phyloP scores from a whole-genome alignment of 1,284 basidiomycete genomes.

The Pseudomicrostroma phylloplanum region DNA sequence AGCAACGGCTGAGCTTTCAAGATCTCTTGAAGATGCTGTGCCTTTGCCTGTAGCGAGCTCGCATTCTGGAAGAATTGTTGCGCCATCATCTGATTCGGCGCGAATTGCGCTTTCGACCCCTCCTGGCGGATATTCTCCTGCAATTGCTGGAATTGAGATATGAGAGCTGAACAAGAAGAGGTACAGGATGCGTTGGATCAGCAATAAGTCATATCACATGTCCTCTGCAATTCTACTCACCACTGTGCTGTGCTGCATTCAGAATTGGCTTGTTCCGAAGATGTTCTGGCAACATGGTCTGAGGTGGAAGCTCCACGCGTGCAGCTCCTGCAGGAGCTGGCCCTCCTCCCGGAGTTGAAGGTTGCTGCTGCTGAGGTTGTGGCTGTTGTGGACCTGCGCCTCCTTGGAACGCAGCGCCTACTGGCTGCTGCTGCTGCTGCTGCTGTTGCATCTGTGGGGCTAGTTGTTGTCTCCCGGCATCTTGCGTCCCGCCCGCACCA shows the following conservation, averaged over 20 bases:
- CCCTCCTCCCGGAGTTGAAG: neutral
- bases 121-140: slow-evolving; percentile 5
- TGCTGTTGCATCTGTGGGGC: neutral
- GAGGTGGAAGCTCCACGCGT: neutral
- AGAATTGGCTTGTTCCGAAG: neutral
- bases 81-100: slow-evolving; percentile 5
- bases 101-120: slow-evolving; percentile 5
- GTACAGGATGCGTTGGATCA: too few relatives aligned
- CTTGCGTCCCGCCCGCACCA: neutral
- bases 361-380: neutral
- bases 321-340: neutral
- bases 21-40: slow-evolving; percentile 4
- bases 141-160: slow-evolving; percentile 2
- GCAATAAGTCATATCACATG: too few relatives aligned
- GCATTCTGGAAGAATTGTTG: slow-evolving; percentile 3
- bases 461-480: neutral
- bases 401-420: slow-evolving; percentile 1
- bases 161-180: neutral
- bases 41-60: neutral
- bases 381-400: neutral
- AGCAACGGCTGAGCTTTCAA: neutral
- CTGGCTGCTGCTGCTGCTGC: neutral
- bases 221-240: neutral
- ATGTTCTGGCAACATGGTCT: slow-evolving; percentile 3
- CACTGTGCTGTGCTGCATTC: slow-evolving; percentile 1